phyloP scores from a whole-genome alignment of 1,284 basidiomycete species.

The Malassezia yamatoensis region DNA sequence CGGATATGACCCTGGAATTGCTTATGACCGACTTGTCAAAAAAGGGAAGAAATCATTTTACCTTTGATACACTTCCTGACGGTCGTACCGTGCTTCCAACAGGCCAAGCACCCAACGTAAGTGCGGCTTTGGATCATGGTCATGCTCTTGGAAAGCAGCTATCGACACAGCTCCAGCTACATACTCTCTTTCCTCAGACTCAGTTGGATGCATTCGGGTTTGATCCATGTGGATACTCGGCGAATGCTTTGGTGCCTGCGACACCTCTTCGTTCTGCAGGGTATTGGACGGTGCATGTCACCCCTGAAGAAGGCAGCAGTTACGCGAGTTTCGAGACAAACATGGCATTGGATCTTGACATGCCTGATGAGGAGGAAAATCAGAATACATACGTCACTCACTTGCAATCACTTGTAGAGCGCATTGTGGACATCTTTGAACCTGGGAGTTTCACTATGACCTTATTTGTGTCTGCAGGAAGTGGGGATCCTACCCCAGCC shows the following conservation, averaged over 20 bases:
- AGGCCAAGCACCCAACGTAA: background rate
- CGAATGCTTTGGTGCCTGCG: conserved; percentile 63
- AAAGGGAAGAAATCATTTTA: conserved; percentile 66
- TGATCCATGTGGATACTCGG: conserved; percentile 89
- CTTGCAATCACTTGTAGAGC: conserved; percentile 68
- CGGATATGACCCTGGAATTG: conserved; percentile 92
- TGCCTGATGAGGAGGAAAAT: background rate
- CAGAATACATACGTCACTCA: background rate
- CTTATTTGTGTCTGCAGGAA: conserved; percentile 65
- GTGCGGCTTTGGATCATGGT: conserved; percentile 24
- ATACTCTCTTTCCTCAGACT: conserved; percentile 70
- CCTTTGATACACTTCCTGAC: conserved; percentile 52
- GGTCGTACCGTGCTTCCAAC: conserved; percentile 7
- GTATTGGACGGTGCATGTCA: conserved; percentile 98
- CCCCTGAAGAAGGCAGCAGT: conserved; percentile 90
- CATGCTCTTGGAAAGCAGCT: conserved; percentile 61
- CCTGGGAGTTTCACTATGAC: conserved; percentile 79
- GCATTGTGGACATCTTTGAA: conserved; percentile 84
- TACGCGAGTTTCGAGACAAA: conserved; percentile 99
- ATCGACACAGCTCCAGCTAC: conserved; percentile 68
- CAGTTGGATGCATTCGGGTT: conserved; percentile 88
- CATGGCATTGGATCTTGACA: conserved; percentile 59
- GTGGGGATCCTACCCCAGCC: conserved; percentile 47
- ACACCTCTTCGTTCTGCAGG: conserved; percentile 24
- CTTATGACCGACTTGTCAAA: conserved; percentile 90